Evolutionary conservation across 495 filamentous ascomycete species (phyloP).

Genomic region (Pseudoneurospora amorphoporcata): DNA sequence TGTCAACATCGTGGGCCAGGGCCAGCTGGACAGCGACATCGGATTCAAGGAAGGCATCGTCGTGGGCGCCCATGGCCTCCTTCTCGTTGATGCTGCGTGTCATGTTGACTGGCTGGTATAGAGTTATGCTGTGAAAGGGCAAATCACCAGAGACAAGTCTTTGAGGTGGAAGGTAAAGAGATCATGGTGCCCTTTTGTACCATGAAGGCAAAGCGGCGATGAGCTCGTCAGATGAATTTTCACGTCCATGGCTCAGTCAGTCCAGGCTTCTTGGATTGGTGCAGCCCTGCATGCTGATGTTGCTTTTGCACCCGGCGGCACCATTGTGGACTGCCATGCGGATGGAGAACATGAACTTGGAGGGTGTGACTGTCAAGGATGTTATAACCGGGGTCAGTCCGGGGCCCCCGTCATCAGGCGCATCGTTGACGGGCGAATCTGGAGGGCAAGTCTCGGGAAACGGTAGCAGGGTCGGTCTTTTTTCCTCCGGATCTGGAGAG

Average conservation of each 20-base stretch:
- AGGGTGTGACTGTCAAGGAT: not conserved
- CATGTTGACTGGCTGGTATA: conserved; percentile 10
- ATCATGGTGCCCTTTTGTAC: not conserved
- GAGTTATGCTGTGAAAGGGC: not conserved
- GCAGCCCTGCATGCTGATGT: not conserved
- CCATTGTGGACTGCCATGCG: not conserved
- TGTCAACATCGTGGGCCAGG: conserved; percentile 25
- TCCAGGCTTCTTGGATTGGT: not conserved
- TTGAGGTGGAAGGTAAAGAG: not conserved
- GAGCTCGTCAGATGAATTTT: not conserved
- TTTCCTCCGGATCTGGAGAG: not conserved
- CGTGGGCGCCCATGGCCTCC: conserved; percentile 8
- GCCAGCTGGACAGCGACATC: conserved; percentile 23
- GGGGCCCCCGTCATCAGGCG: not conserved
- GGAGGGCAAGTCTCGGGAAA: not conserved
- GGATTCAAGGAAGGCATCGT: conserved; percentile 11
- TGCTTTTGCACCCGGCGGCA: not conserved
- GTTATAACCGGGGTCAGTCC: not conserved
- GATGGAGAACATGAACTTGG: not conserved
- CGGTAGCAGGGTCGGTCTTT: not conserved
- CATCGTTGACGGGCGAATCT: not conserved
- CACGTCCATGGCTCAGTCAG: not conserved
- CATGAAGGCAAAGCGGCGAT: not conserved
- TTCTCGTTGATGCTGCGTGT: conserved; percentile 12
- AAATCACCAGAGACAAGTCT: not conserved